These are phyloP conservation scores for Gynostemma pentaphyllum DNA, from an alignment of 306 rosid genomes.

Conservation along the genomic window DNA sequence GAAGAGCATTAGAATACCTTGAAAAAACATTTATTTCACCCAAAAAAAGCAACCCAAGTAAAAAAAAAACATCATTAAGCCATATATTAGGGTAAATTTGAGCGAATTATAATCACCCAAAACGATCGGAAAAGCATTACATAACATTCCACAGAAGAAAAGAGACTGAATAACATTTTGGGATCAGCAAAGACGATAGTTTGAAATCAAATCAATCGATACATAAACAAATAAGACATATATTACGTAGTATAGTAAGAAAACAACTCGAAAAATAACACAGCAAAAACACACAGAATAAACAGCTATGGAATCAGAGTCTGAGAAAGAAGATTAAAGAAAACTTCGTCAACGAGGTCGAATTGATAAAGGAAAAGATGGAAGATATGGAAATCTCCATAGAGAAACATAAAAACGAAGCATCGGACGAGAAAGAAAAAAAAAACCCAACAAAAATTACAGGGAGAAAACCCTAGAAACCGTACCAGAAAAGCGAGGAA, in stretches of 20 bases:
- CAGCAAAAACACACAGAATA: not conserved
- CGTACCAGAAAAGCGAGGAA: slow-evolving; percentile 1
- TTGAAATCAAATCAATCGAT: not conserved
- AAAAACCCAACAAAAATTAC: not conserved
- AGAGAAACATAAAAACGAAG: not conserved
- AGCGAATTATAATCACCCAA: not conserved
- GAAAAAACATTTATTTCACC: not conserved
- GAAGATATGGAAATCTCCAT: not conserved
- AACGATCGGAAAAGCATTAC: not conserved
- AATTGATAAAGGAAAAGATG: not conserved
- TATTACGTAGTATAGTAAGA: not conserved
- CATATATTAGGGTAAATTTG: not conserved
- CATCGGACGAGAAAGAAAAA: not conserved
- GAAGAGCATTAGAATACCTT: slow-evolving; percentile 2
- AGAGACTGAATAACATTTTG: not conserved
- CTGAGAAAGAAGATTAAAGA: not conserved
- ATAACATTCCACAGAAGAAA: not conserved
- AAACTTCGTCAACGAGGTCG: not conserved
- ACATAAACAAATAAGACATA: not conserved
- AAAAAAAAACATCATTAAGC: not conserved
- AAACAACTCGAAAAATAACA: not conserved
- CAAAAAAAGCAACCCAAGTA: not conserved
- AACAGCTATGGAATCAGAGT: not conserved
- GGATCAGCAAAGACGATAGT: not conserved
- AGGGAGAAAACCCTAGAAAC: not conserved